phyloP scores from a whole-genome alignment of 129 eudicot species.

The Saussurea involucrata region DNA sequence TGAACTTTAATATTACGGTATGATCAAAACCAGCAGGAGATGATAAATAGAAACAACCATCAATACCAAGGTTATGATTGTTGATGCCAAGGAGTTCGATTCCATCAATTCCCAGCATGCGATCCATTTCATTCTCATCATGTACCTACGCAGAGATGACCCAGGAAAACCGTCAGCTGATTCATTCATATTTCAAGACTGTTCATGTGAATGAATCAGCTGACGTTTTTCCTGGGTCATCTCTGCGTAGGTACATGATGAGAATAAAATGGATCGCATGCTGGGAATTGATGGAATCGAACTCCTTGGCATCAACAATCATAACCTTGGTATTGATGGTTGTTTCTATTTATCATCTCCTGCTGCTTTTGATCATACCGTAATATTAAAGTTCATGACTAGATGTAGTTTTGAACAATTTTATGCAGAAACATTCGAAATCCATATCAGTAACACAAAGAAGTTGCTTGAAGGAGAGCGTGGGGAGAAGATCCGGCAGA shows the following conservation, averaged over 20 bases:
- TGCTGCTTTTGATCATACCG: neutral
- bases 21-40: neutral
- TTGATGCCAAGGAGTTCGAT: slow-evolving; percentile 89
- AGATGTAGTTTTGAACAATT: neutral
- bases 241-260: slow-evolving; percentile 73
- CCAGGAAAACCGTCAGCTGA: neutral
- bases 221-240: neutral
- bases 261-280: slow-evolving; percentile 94
- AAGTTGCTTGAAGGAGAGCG: slow-evolving; percentile 87
- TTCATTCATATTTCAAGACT: neutral
- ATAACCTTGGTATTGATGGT: slow-evolving; percentile 62
- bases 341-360: neutral
- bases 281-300: slow-evolving; percentile 76
- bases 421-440: slow-evolving; percentile 68
- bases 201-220: too few relatives aligned
- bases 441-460: slow-evolving; percentile 82
- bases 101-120: slow-evolving; percentile 81
- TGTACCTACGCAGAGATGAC: slow-evolving; percentile 59
- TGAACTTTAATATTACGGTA: neutral
- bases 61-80: slow-evolving; percentile 83
- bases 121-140: slow-evolving; percentile 96
- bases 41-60: neutral
- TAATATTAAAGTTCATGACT: neutral
- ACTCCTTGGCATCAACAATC: slow-evolving; percentile 92
- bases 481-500: slow-evolving; percentile 61